Evolutionary conservation across 2,329 filamentous ascomycete species (phyloP).

Genomic region (Rutstroemia sp.): DNA sequence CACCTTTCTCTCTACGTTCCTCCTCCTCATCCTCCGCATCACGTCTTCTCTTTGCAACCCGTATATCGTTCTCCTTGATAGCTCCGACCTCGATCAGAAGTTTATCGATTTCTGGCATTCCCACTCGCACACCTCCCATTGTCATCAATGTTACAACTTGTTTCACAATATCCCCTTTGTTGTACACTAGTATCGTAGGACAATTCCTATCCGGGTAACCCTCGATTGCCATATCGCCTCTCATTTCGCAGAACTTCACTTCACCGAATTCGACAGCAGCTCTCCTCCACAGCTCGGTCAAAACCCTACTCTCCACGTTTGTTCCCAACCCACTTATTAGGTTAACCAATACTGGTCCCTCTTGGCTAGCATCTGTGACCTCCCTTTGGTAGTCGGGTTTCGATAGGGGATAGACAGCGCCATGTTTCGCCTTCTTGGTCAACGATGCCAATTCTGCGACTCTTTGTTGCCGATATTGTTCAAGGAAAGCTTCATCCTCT

Average conservation of each 20-base stretch:
- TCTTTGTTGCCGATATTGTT: conserved; percentile 81
- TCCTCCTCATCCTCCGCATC: conserved; percentile 28
- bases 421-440: conserved; percentile 71
- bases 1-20: conserved; percentile 24
- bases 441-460: conserved; percentile 73
- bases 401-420: conserved; percentile 85
- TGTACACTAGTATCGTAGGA: conserved; percentile 87
- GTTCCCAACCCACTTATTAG: conserved; percentile 70
- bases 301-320: conserved; percentile 76
- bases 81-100: conserved; percentile 78
- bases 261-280: conserved; percentile 82
- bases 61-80: conserved; percentile 68
- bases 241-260: conserved; percentile 96
- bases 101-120: conserved; percentile 68
- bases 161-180: conserved; percentile 83
- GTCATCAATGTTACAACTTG: conserved; percentile 87
- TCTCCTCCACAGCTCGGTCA: conserved; percentile 80
- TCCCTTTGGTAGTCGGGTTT: conserved; percentile 90
- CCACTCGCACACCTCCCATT: conserved; percentile 64
- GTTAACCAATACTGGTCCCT: conserved; percentile 65
- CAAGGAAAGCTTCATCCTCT: conserved; percentile 87
- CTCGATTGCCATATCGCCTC: conserved; percentile 87
- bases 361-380: conserved; percentile 81
- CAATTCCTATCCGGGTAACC: conserved; percentile 94
- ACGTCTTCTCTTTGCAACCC: conserved; percentile 41